These are phyloP conservation scores for Plenodomus lindquistii DNA, from an alignment of 2,329 filamentous ascomycete genomes.

Conservation along the genomic window DNA sequence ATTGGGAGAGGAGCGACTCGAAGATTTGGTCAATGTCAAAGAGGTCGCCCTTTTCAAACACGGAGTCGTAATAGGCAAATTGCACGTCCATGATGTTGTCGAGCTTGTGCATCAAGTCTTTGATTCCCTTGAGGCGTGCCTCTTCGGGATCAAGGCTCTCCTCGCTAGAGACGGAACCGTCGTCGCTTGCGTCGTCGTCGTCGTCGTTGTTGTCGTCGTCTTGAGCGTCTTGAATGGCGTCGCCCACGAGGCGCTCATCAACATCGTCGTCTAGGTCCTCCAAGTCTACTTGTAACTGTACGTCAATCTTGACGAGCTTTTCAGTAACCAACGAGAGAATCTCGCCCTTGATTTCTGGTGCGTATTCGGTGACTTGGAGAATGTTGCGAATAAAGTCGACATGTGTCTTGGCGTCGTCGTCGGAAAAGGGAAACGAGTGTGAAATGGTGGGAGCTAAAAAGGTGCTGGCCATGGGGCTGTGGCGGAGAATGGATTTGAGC, in stretches of 20 bases:
- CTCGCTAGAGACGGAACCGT: conserved; percentile 72
- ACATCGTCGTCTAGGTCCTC: conserved; percentile 91
- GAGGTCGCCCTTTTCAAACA: conserved; percentile 67
- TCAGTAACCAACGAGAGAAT: conserved; percentile 83
- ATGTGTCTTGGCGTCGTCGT: conserved; percentile 77
- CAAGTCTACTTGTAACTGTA: conserved; percentile 90
- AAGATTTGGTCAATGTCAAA: conserved; percentile 73
- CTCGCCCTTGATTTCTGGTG: conserved; percentile 75
- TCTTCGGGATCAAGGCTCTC: conserved; percentile 60
- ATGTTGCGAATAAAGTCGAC: conserved; percentile 88
- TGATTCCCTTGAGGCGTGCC: conserved; percentile 69
- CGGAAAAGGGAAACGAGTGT: conserved; percentile 73
- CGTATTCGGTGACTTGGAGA: conserved; percentile 74
- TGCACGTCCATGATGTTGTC: conserved; percentile 87
- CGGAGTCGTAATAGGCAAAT: conserved; percentile 78
- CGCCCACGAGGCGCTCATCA: conserved; percentile 70
- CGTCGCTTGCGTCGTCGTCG: conserved; percentile 64
- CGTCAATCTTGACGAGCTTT: conserved; percentile 89
- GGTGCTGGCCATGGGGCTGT: conserved; percentile 78
- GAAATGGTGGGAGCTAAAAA: conserved; percentile 70
- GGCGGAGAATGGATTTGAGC: conserved; percentile 73
- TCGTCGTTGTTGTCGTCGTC: conserved; percentile 57
- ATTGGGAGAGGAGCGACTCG: conserved; percentile 80
- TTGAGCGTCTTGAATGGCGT: conserved; percentile 52
- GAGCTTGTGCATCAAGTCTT: conserved; percentile 85